Conservation (phyloP, 2,329 filamentous ascomycete genomes). For the Cryphonectria radicalis region DNA sequence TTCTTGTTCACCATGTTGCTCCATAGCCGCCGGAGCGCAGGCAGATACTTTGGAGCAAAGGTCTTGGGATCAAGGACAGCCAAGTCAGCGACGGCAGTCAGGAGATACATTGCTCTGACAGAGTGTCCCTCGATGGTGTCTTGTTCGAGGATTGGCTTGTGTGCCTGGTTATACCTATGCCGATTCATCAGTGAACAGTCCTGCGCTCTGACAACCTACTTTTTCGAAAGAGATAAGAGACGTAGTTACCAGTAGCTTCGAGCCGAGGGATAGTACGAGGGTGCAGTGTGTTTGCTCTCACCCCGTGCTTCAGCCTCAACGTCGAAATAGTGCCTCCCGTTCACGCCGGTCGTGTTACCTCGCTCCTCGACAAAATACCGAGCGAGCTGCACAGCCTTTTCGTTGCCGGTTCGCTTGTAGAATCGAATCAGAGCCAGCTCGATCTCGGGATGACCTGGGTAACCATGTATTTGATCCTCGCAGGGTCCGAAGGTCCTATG, state of each 20-base stretch:
- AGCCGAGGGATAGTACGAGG: constrained; percentile 50
- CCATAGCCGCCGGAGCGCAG: constrained; percentile 56
- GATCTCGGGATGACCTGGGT: constrained; percentile 62
- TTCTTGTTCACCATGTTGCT: constrained; percentile 63
- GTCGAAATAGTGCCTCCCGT: constrained; percentile 57
- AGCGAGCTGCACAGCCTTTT: constrained; percentile 49
- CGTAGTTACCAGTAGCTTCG: constrained; percentile 44
- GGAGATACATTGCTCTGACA: constrained; percentile 63
- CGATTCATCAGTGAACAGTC: neutral
- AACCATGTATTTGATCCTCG: constrained; percentile 56
- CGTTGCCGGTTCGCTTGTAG: constrained; percentile 40
- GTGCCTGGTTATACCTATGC: constrained; percentile 53
- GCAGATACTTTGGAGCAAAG: constrained; percentile 30
- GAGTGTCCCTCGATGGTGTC: constrained; percentile 60
- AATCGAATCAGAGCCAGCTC: constrained; percentile 51
- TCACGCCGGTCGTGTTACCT: constrained; percentile 53
- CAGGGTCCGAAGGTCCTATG: constrained; percentile 54
- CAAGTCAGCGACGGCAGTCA: constrained; percentile 61
- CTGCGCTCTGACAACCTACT: neutral
- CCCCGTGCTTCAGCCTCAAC: constrained; percentile 55
- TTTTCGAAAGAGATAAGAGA: neutral
- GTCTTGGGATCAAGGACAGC: constrained; percentile 41
- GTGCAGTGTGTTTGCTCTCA: constrained; percentile 50
- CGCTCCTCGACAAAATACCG: constrained; percentile 62
- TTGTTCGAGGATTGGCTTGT: constrained; percentile 58